Evolutionary conservation across 768 basidiomycete genomes (phyloP).

Genomic region (Podaxis sp.): DNA sequence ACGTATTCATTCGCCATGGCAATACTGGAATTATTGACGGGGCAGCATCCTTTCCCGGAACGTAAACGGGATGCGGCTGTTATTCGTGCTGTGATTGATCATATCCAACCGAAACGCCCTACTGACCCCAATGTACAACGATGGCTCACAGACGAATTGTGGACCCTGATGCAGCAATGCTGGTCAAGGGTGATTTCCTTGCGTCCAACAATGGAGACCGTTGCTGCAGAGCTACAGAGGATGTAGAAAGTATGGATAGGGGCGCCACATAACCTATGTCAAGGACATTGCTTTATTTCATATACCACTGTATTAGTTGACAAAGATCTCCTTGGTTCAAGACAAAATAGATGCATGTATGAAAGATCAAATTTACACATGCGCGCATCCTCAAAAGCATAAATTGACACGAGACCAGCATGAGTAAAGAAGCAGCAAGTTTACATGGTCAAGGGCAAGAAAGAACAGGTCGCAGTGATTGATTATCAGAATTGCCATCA

Average conservation of each 20-base stretch:
- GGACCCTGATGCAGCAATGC: conserved; percentile 44
- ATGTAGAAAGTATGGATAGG: conserved; percentile 7
- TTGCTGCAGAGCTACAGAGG: conserved; percentile 23
- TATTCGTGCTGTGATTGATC: conserved; percentile 39
- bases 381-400: neutral
- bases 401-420: neutral
- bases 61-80: conserved; percentile 50
- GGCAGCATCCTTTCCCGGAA: conserved; percentile 49
- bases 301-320: neutral
- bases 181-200: conserved; percentile 39
- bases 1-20: conserved; percentile 62
- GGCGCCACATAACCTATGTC: neutral
- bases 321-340: neutral
- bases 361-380: neutral
- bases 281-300: neutral
- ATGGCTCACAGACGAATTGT: conserved; percentile 47
- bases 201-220: conserved; percentile 40
- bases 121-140: conserved; percentile 24
- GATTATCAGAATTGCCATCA: conserved; percentile 4
- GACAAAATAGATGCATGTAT: neutral
- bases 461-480: conserved; percentile 1
- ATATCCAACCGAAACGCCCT: conserved; percentile 44
- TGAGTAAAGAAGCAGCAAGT: neutral
- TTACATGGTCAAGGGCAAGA: conserved; percentile 1
- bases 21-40: conserved; percentile 55